Base-by-base conservation (phyloP, 1,284 basidiomycete species). In the Stereum hirsutum region DNA sequence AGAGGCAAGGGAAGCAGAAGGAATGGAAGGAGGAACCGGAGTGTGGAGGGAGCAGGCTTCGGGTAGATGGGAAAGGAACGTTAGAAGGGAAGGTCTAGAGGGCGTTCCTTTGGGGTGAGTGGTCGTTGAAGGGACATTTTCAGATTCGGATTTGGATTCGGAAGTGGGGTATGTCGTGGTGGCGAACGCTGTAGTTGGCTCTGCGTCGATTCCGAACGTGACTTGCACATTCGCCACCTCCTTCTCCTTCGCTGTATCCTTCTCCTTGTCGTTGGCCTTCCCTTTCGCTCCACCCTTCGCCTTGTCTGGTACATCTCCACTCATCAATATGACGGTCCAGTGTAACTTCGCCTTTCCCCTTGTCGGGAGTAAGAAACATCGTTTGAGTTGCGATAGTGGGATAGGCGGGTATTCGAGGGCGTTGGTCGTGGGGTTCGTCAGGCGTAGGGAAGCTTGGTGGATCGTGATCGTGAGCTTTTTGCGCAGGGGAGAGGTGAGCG, bases 381-480 rank as follows among this genome's bases (percentile, higher is more conserved):
- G 74, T 6, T 60, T 60, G 47, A 83, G 55, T 21, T 55, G 52
- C 6, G 68, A 56, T 24, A 77, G 61, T 0, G 74, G 68, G 36
- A 78, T 57, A 15, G 64, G 62, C 24, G 0, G 69, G n/a, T n/a
- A 62, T 49, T 79, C 74, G 17, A 70, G 51, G 14, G 58, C 60
- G 41, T 65, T 60, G 0, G 73, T 70, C 1, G 60, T 49, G 1
- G 74, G 62, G 53, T 78, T 65, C 12, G 62, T 58, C 49, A 85
- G 69, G 4, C 62, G 65, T 37, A 84, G 64, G 5, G 70, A 63
- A 15, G 62, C 58, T 12, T 59, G 51, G 49, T 74, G 68, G 32
- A 82, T 60, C 12, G 69, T 70, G 49, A 85, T 68, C 52, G 83
- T 72, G 19, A 79, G 69, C 50, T 82, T 83, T 61, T 81, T 83